Evolutionary conservation across 1,284 basidiomycete species (phyloP), one percentile per base, ranked within the genome.

Genomic region (Afroboletus lepidellus): DNA sequence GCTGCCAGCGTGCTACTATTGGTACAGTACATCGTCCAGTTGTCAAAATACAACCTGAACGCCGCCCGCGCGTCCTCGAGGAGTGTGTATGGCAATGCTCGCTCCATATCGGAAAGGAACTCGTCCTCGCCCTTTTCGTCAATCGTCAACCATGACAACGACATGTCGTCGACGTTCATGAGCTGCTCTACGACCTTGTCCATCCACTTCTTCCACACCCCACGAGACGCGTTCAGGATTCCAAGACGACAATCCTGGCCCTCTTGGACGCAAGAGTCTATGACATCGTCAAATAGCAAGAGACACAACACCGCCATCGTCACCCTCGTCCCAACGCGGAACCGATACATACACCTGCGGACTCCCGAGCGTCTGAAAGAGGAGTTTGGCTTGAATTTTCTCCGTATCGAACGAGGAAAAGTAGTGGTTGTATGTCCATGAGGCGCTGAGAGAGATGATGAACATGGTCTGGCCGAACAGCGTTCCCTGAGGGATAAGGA

Each of bases 381-480:
- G 53, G 7, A 64, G 46, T 8, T 56, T 25, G 1, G 51, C 55
- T 37, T 70, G 66, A 2, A 69, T 59, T 23, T 56, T 54, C 29
- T 63, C 62, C 50, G 48, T 50, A 30, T 67, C 58, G 11, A 60
- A 44, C 5, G 59, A 56, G 30, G 64, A 60, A 16, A 70, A 52
- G 39, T 54, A 58, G 20, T 57, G 60, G 20, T 65, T 63, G 45
- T 69, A 60, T 12, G 23, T 15, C 69, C 66, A 71, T 2, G 65
- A 70, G 15, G 48, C 55, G 18, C 48, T 49, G 48, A 70, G 55
- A 4, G 61, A 69, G 48, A 55, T 2, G 25, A 71, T 32, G 42
- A 70, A 70, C 63, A 70, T 63, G 46, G 63, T 57, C 51, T 71
- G 68, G 32, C 66, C 68, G 32, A 70, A 69, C 5, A 71, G 44